Evolutionary conservation across 208 protist genomes (phyloP), one percentile per base, ranked within the genome.

Genomic region (Trypanosoma platydactyli): DNA sequence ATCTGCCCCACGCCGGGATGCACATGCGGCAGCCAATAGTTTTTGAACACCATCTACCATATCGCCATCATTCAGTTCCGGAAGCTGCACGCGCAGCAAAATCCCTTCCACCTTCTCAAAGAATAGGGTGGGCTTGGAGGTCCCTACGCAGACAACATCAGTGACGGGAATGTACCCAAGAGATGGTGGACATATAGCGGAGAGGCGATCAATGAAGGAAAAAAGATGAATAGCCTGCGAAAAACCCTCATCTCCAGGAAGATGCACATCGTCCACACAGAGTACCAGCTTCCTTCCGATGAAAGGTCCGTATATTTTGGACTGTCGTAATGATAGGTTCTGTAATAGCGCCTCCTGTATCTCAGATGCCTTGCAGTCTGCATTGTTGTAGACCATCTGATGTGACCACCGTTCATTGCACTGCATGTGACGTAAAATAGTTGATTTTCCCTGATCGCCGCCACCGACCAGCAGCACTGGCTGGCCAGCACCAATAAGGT

Each of bases 241-340:
- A 35, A 49, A 63, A 40, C 46, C 44, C 3, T 50, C 41, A 25
- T 68, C 65, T 18, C 64, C 77, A 9, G 76, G 76, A 35, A 93
- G 62, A 63, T 93, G 81, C n/a, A 93, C 68, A 75, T 95, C 89
- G 57, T 95, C 89, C 27, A 95, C 84, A 72, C 83, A 92, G 29
- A 95, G 73, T 3, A 93, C 76, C n/a, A 95, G 68, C 20, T 80
- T 84, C 18, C 77, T 75, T 11, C 86, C 89, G 16, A 88, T 41
- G 38, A 71, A 74, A 30, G 89, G 86, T 3, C 80, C 80, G 71
- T 89, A 86, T 24, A 52, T 22, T 16, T 80, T 81, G 51, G 68
- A 76, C 60, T 83, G 81, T 49, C 80, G 73, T 44, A 66, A 59
- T 30, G 73, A 54, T 13, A 95, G 69, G 58, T 71, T 61, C 20